Evolutionary conservation across 163 green algal genomes (phyloP), one percentile per base, ranked within the genome.

Genomic region (Chlamydomonas reinhardtii): DNA sequence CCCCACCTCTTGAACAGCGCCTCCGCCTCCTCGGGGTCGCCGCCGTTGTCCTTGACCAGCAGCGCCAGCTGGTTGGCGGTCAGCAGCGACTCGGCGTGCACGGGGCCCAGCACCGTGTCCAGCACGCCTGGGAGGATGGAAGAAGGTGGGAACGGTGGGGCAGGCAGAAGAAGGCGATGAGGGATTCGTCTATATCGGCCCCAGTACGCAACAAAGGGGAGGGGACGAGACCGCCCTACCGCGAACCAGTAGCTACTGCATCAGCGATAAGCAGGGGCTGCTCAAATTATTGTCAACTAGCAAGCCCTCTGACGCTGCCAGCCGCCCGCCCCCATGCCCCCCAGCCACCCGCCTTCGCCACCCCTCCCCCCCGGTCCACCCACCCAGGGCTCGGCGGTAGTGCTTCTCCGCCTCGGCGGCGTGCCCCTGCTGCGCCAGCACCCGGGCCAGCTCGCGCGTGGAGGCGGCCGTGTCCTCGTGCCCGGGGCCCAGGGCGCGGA

Each of bases 401-500:
- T 54, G 79, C 79, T 62, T 72, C 79, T 86, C 79, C 2, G 79
- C 79, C 69, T 86, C 79, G 27, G 43, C 54, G 31, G n/a, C n/a
- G 15, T 62, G 29, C 5, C 79, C 79, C 69, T 78, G 79, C 66
- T 48, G 35, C 48, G 77, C 77, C 77, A 84, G n/a, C 32, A 86
- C 69, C 16, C 64, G 62, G 25, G 37, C 79, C 68, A 86, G 69
- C 69, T 77, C 79, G 27, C 68, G 65, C 3, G 52, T 86, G 54
- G 61, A 31, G 54, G 69, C 35, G 27, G 54, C 79, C 12, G 68
- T 78, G 34, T 86, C 79, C 54, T 72, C 69, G 69, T 86, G 79
- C 0, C 22, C 52, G 11, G 69, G 69, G 29, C 79, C 79, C 56
- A 86, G 79, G 17, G 43, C 37, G 34, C 52, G 31, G 12, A 73